Evolutionary conservation across 129 eudicot species (phyloP).

Genomic region (Flaveria bidentis): DNA sequence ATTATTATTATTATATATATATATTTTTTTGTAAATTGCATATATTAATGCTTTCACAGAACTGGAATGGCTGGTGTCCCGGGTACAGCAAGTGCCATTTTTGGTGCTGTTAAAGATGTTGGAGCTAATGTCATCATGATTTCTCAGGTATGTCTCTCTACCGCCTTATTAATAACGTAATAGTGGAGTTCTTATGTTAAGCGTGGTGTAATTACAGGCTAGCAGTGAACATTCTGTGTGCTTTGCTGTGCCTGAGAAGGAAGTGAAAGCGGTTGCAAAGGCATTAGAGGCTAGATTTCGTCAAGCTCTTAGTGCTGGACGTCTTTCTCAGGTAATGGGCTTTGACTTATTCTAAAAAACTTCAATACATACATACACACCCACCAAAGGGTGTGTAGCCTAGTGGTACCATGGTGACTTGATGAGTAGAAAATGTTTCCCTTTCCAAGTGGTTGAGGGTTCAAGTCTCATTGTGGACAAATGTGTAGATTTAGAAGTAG

Average conservation of each 20-base stretch:
- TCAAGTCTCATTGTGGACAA: too few species aligned
- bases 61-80: conserved; percentile 99
- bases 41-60: conserved; percentile 47
- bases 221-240: conserved; percentile 99
- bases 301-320: conserved; percentile 90
- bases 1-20: neutral
- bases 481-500: too few species aligned
- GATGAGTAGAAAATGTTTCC: too few species aligned
- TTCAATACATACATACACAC: neutral
- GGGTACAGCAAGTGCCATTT: conserved; percentile 97
- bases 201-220: conserved; percentile 52
- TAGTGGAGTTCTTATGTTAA: conserved; percentile 10
- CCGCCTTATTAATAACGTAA: neutral
- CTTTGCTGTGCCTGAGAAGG: conserved; percentile 97
- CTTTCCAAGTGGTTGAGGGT: too few species aligned
- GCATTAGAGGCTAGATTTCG: conserved; percentile 88
- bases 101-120: conserved; percentile 87
- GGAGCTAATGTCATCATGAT: conserved; percentile 99
- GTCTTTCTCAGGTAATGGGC: conserved; percentile 84
- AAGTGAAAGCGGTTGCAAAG: conserved; percentile 86
- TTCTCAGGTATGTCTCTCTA: conserved; percentile 65
- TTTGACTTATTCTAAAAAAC: conserved; percentile 16
- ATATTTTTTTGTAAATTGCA: conserved; percentile 15
- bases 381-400: too few species aligned
- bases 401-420: too few species aligned